These are phyloP conservation scores for Suillus hirtellus DNA, from an alignment of 768 basidiomycete genomes.

Conservation along the genomic window DNA sequence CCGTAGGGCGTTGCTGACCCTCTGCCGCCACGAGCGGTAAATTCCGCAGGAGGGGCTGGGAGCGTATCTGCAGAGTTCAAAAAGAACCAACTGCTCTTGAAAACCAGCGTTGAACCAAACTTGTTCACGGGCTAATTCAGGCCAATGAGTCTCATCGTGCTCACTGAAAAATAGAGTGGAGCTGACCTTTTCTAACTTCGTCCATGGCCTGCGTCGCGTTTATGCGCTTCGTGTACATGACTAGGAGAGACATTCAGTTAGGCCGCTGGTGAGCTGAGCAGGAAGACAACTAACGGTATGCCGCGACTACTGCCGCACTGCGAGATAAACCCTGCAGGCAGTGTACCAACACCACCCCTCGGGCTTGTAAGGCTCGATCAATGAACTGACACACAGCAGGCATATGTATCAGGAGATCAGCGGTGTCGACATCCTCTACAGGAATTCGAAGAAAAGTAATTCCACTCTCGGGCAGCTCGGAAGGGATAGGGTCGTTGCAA, in stretches of 20 bases:
- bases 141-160: slow-evolving; percentile 8
- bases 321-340: slow-evolving; percentile 67
- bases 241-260: slow-evolving; percentile 36
- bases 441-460: slow-evolving; percentile 69
- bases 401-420: slow-evolving; percentile 65
- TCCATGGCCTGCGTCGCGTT: slow-evolving; percentile 59
- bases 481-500: slow-evolving; percentile 69
- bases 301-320: slow-evolving; percentile 70
- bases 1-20: slow-evolving; percentile 50
- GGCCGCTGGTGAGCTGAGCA: background rate
- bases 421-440: slow-evolving; percentile 69
- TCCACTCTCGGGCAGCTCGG: slow-evolving; percentile 69
- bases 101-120: slow-evolving; percentile 82
- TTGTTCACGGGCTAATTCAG: slow-evolving; percentile 61
- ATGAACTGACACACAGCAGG: slow-evolving; percentile 70
- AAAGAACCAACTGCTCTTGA: slow-evolving; percentile 75
- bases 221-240: slow-evolving; percentile 66
- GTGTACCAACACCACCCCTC: slow-evolving; percentile 66
- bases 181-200: slow-evolving; percentile 57
- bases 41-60: slow-evolving; percentile 62
- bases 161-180: slow-evolving; percentile 11
- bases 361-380: slow-evolving; percentile 55
- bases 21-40: slow-evolving; percentile 64
- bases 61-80: slow-evolving; percentile 69
- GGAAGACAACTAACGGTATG: slow-evolving; percentile 57